phyloP scores from a whole-genome alignment of 2,329 filamentous ascomycete species.

The Nemania sp. region DNA sequence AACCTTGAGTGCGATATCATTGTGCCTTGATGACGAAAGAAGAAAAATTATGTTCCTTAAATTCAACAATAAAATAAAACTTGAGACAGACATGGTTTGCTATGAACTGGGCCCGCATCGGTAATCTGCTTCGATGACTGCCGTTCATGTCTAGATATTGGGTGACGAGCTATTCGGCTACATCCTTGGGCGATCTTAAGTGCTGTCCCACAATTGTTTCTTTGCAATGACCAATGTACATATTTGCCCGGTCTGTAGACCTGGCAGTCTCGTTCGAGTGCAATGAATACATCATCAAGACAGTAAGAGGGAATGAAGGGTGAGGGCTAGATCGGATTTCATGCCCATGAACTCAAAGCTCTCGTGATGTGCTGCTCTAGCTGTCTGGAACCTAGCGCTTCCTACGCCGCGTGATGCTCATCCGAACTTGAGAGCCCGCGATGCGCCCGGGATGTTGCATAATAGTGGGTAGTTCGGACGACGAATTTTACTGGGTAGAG shows the following conservation, averaged over 20 bases:
- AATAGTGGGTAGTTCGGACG: slow-evolving; percentile 23
- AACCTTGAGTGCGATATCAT: slow-evolving; percentile 21
- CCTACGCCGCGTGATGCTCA: slow-evolving; percentile 27
- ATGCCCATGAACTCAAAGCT: slow-evolving; percentile 25
- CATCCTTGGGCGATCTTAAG: slow-evolving; percentile 16
- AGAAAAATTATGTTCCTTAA: slow-evolving; percentile 1
- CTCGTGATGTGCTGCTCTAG: slow-evolving; percentile 25
- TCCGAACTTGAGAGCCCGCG: slow-evolving; percentile 26
- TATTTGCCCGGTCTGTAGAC: background rate
- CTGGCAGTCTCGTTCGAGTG: slow-evolving; percentile 3
- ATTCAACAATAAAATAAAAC: slow-evolving; percentile 17
- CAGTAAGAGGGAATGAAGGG: slow-evolving; percentile 27
- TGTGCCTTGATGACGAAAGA: slow-evolving; percentile 25
- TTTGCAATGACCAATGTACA: slow-evolving; percentile 5
- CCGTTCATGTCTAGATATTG: slow-evolving; percentile 6
- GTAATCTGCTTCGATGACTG: slow-evolving; percentile 16
- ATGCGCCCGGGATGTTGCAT: slow-evolving; percentile 28
- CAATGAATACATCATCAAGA: slow-evolving; percentile 20
- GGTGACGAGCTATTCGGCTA: slow-evolving; percentile 15
- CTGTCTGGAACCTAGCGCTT: slow-evolving; percentile 29
- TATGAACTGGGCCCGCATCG: slow-evolving; percentile 18
- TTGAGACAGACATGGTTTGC: slow-evolving; percentile 21
- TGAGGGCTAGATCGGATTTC: slow-evolving; percentile 19
- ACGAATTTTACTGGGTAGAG: slow-evolving; percentile 24
- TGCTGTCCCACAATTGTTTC: slow-evolving; percentile 7